Evolutionary conservation across 2,329 filamentous ascomycete genomes (phyloP), one percentile per base, ranked within the genome.

Genomic region (Microdochium bolleyi): DNA sequence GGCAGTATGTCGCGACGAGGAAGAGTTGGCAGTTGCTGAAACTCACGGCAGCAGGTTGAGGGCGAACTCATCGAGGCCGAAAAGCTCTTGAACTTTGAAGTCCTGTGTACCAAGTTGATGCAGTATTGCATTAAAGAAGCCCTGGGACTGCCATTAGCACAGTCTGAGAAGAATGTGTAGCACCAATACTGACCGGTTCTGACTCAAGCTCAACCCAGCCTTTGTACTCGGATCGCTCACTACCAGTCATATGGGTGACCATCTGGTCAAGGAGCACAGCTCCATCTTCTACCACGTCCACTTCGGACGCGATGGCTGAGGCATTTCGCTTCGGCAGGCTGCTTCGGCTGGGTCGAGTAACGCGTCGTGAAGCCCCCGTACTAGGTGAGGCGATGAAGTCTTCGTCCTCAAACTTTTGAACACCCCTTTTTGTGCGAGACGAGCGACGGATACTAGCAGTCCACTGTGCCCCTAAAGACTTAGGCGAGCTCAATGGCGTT

Each of bases 201-300:
- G 90, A 95, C 69, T 96, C 91, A 50, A 97, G 78, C 63, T 96
- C 91, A 54, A 85, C 80, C 83, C 87, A 92, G 24, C 87, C 86
- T 50, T 81, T 75, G 83, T 86, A 91, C 27, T 77, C 74, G 24
- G 76, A 68, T 24, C 78, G 75, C 59, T 88, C 83, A 27, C 77
- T 67, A 5, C 68, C 62, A 3, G 69, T 71, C 53, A 81, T 72
- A 11, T 75, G 75, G 37, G 69, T 69, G 53, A 83, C 66, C 1
- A 75, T 66, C 44, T 74, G 69, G 9, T 72, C 67, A 25, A 80
- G 67, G 2, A 78, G 64, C 8, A 51, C 49, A 22, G 52, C 50
- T 14, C 55, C 49, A n/a, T 74, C 64, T 3, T 72, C 71, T 1
- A 65, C 61, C 1, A 68, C 53, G 24, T 67, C 62, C 32, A 63